phyloP scores from a whole-genome alignment of 1,284 basidiomycete species.

The Chalciporus sp. region DNA sequence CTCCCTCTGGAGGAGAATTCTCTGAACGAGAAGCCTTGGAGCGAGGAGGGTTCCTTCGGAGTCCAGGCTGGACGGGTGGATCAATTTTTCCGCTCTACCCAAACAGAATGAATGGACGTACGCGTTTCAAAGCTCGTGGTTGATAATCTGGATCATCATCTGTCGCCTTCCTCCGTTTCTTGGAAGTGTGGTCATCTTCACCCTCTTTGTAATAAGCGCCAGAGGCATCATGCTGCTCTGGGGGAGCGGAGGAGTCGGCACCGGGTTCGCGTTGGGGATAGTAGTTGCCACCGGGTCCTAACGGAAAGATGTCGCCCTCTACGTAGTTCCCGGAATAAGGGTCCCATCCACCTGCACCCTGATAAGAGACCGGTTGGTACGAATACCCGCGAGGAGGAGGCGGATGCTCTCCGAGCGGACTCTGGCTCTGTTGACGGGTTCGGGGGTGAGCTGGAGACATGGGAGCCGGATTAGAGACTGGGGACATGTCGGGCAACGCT shows the following conservation, averaged over 20 bases:
- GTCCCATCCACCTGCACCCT: slow-evolving; percentile 43
- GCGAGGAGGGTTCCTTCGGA: slow-evolving; percentile 45
- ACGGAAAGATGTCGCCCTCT: slow-evolving; percentile 41
- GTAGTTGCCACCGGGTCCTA: slow-evolving; percentile 40
- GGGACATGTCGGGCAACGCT: slow-evolving; percentile 30
- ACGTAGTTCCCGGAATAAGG: slow-evolving; percentile 42
- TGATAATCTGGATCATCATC: slow-evolving; percentile 57
- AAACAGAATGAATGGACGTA: slow-evolving; percentile 37
- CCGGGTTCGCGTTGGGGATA: slow-evolving; percentile 34
- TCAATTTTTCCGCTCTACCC: neutral
- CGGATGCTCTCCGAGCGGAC: slow-evolving; percentile 35
- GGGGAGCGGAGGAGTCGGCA: slow-evolving; percentile 27
- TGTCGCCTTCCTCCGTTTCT: slow-evolving; percentile 54
- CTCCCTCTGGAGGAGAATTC: slow-evolving; percentile 37
- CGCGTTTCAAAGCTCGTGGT: slow-evolving; percentile 54
- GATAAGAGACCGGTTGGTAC: slow-evolving; percentile 39
- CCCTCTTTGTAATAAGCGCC: slow-evolving; percentile 39
- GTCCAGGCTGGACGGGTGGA: slow-evolving; percentile 34
- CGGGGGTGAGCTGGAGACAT: slow-evolving; percentile 26
- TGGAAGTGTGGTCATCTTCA: slow-evolving; percentile 44
- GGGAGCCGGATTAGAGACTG: slow-evolving; percentile 23
- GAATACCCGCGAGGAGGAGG: slow-evolving; percentile 34
- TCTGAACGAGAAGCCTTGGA: slow-evolving; percentile 41
- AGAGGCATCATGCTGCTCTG: slow-evolving; percentile 30
- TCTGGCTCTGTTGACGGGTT: slow-evolving; percentile 31